These are phyloP conservation scores for Daldinia loculata DNA, from an alignment of 495 filamentous ascomycete genomes.

Conservation along the genomic window DNA sequence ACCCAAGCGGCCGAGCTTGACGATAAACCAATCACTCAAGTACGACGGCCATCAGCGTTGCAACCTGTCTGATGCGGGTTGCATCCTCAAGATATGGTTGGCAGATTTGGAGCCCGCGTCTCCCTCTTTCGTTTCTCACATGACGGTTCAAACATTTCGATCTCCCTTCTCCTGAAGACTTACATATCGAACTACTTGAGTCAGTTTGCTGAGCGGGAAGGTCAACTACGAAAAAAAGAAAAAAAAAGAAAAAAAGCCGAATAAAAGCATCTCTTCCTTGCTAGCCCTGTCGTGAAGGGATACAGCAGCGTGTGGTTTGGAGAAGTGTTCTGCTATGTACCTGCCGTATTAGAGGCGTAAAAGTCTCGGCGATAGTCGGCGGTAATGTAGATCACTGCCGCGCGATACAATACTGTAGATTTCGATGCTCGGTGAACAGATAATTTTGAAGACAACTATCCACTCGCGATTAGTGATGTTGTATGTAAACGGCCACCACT, in stretches of 20 bases:
- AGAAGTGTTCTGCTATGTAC: background rate
- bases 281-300: background rate
- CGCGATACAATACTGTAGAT: conserved; percentile 4
- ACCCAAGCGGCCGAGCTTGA: conserved; percentile 24
- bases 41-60: conserved; percentile 24
- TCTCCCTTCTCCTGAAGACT: conserved; percentile 31
- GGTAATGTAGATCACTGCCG: conserved; percentile 26
- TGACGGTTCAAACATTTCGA: conserved; percentile 33
- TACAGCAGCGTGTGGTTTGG: background rate
- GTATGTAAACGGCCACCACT: background rate
- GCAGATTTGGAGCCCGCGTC: conserved; percentile 20
- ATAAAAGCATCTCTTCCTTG: conserved; percentile 4
- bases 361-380: conserved; percentile 30
- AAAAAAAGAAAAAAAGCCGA: conserved; percentile 11
- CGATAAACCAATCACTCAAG: conserved; percentile 27
- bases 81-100: conserved; percentile 34
- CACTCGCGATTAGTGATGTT: background rate
- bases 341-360: conserved; percentile 29
- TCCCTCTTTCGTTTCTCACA: conserved; percentile 21
- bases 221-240: conserved; percentile 3
- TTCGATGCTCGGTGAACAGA: background rate
- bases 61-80: conserved; percentile 31
- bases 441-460: conserved; percentile 17
- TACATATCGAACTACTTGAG: conserved; percentile 7
- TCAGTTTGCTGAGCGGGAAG: background rate